Conservation (phyloP, 768 basidiomycete species). For the Mycena amicta region DNA sequence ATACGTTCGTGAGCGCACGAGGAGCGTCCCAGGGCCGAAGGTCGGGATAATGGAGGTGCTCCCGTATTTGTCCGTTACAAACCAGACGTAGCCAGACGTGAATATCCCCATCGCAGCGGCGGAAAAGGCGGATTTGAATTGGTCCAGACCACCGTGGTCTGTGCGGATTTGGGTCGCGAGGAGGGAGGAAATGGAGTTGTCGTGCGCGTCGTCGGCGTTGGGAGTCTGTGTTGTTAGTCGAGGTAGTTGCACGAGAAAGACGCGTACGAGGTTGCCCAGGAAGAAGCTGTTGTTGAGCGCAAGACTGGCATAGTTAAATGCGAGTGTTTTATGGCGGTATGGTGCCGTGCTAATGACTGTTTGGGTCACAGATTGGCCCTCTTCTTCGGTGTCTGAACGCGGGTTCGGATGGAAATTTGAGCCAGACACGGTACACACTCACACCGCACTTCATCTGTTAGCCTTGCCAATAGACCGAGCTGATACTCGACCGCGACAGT, state of each 20-base stretch:
- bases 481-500: conserved; percentile 83
- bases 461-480: conserved; percentile 73
- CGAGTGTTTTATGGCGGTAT: conserved; percentile 59
- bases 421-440: conserved; percentile 23
- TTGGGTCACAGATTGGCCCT: conserved; percentile 62
- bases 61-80: conserved; percentile 69
- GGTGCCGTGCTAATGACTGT: conserved; percentile 71
- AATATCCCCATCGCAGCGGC: conserved; percentile 80
- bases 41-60: conserved; percentile 78
- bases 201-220: conserved; percentile 36
- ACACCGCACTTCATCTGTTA: conserved; percentile 80
- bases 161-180: conserved; percentile 39
- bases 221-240: conserved; percentile 32
- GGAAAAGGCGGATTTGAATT: conserved; percentile 75
- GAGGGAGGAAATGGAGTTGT: conserved; percentile 37
- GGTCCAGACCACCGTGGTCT: conserved; percentile 64
- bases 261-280: conserved; percentile 79
- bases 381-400: conserved; percentile 56
- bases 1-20: conserved; percentile 63
- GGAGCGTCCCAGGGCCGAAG: conserved; percentile 85
- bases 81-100: conserved; percentile 84
- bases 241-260: not conserved
- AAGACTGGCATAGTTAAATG: conserved; percentile 89
- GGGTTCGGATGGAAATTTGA: conserved; percentile 3
- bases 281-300: conserved; percentile 97